Evolutionary conservation across 2,329 filamentous ascomycete genomes (phyloP).

Genomic region (Claviceps sp.): DNA sequence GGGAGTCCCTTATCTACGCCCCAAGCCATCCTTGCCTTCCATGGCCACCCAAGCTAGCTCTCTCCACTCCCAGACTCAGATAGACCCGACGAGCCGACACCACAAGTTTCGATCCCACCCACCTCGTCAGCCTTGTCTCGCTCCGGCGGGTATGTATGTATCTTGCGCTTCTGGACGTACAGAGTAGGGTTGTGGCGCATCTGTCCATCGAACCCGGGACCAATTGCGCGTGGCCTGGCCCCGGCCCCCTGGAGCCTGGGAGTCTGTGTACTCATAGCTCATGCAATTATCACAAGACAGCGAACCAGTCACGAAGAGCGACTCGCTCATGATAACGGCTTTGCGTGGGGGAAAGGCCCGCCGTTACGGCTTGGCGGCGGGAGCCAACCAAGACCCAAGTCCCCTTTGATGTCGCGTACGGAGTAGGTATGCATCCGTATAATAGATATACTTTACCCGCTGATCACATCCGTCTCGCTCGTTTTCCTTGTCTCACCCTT

Average conservation of each 20-base stretch:
- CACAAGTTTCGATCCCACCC: not conserved
- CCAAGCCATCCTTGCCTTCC: not conserved
- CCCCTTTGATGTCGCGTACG: not conserved
- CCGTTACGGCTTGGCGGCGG: not conserved
- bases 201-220: not conserved
- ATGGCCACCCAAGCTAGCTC: not conserved
- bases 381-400: not conserved
- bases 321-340: not conserved
- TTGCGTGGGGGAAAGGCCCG: not conserved
- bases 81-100: not conserved
- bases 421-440: not conserved
- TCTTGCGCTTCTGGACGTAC: not conserved
- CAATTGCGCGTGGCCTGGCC: not conserved
- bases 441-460: not conserved
- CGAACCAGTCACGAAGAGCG: not conserved
- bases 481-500: not conserved
- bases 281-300: not conserved
- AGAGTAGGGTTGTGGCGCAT: not conserved
- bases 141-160: not conserved
- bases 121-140: not conserved
- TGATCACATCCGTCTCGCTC: not conserved
- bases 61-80: not conserved
- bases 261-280: not conserved
- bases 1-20: slow-evolving; percentile 3
- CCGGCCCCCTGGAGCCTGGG: not conserved